A percentile compares a stretch with the other conserved stretches of the same genome.
phyloP scores from a whole-genome alignment of 305 asterid genomes.

The Monarda citriodora region DNA sequence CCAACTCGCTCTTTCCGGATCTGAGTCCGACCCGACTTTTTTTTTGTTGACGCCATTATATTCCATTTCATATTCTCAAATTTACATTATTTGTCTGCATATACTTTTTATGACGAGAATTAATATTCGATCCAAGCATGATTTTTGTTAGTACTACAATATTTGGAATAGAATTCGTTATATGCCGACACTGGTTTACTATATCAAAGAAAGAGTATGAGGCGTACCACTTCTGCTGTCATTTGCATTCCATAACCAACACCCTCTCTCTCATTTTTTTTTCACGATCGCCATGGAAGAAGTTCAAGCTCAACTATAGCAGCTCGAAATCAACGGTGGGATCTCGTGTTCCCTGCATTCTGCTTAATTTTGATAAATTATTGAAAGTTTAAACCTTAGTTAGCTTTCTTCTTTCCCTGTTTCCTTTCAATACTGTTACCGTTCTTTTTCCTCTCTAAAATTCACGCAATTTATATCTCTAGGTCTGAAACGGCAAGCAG shows the following conservation, averaged over 20 bases:
- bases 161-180: background rate
- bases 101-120: background rate
- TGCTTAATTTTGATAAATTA: background rate
- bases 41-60: no score
- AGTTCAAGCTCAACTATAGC: constrained; percentile 18
- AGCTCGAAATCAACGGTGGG: constrained; percentile 26
- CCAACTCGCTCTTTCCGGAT: no score
- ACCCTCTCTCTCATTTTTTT: background rate
- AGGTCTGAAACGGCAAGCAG: constrained; percentile 17
- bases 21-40: no score
- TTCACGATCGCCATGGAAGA: constrained; percentile 33
- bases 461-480: background rate
- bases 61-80: background rate
- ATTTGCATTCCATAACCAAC: background rate
- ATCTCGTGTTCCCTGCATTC: background rate
- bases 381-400: no score
- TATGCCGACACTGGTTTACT: background rate
- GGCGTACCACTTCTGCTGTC: background rate
- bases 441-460: background rate
- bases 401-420: no score
- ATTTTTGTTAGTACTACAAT: no score
- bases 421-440: background rate
- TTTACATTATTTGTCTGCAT: background rate
- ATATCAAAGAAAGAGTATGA: background rate
- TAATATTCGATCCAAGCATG: no score